Evolutionary conservation across 1,139 yeast species (phyloP).

Genomic region (Pichia sp.): DNA sequence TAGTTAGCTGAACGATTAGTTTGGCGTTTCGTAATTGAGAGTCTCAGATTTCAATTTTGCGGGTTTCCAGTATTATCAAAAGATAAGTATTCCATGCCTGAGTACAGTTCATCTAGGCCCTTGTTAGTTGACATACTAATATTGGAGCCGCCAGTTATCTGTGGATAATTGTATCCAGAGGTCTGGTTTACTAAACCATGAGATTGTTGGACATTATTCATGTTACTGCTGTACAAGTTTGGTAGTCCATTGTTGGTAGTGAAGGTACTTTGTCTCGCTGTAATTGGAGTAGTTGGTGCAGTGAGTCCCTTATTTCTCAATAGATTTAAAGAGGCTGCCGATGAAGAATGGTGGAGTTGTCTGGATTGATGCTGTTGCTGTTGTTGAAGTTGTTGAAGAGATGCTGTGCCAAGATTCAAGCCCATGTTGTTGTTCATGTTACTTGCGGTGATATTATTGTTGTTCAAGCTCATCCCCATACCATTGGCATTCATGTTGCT

Average conservation of each 20-base stretch:
- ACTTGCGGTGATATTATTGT: neutral
- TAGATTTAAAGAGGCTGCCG: conserved; percentile 25
- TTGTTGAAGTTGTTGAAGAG: conserved; percentile 14
- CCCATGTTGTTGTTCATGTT: neutral
- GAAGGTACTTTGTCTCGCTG: conserved; percentile 14
- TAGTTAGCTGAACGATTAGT: too few relatives aligned
- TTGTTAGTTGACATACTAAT: conserved; percentile 12
- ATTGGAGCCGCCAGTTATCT: conserved; percentile 23
- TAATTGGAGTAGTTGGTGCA: conserved; percentile 18
- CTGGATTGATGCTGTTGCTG: conserved; percentile 15
- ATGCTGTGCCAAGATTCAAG: neutral
- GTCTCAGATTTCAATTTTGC: too few relatives aligned
- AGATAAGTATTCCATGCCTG: conserved; percentile 23
- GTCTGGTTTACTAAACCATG: neutral
- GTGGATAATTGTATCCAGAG: conserved; percentile 19
- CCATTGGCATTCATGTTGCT: too few relatives aligned
- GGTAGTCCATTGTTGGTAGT: neutral
- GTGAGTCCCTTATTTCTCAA: conserved; percentile 18
- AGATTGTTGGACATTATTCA: conserved; percentile 1
- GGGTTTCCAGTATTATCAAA: conserved; percentile 3
- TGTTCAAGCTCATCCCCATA: neutral
- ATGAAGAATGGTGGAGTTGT: conserved; percentile 25
- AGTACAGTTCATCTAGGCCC: conserved; percentile 19
- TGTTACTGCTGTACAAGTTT: neutral
- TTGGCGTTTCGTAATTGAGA: too few relatives aligned